phyloP scores from a whole-genome alignment of 148 eudicot genomes.

The Bassia scoparia region DNA sequence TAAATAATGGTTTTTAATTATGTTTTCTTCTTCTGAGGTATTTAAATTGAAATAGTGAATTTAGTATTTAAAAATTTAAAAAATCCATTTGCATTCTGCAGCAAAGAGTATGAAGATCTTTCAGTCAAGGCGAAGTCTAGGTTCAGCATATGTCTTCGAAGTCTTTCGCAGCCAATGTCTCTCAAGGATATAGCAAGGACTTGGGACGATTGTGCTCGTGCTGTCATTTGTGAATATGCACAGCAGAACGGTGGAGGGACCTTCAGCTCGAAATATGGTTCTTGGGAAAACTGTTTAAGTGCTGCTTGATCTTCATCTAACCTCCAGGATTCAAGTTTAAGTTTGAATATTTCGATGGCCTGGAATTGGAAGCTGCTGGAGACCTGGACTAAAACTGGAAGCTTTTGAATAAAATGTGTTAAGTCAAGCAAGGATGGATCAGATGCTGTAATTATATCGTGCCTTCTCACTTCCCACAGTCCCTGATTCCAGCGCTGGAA shows the following conservation, averaged over 20 bases:
- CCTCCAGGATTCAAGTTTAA: neutral
- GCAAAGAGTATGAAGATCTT: conserved; percentile 78
- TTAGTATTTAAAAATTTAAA: too few species aligned
- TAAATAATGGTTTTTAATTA: neutral
- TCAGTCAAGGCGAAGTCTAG: conserved; percentile 76
- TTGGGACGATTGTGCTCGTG: conserved; percentile 86
- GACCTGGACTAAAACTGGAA: neutral
- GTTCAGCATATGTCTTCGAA: conserved; percentile 74
- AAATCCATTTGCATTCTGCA: conserved; percentile 25
- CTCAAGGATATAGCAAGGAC: conserved; percentile 74
- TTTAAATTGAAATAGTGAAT: too few species aligned
- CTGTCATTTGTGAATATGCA: conserved; percentile 74
- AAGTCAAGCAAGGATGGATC: neutral
- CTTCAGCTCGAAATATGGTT: conserved; percentile 88
- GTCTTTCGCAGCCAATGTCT: conserved; percentile 84
- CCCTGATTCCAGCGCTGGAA: neutral
- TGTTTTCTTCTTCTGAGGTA: neutral
- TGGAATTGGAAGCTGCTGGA: neutral
- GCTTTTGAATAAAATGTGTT: neutral
- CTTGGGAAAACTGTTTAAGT: conserved; percentile 79
- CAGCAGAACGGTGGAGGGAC: conserved; percentile 82
- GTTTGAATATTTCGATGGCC: neutral
- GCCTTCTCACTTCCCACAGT: neutral
- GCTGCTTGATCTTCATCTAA: conserved; percentile 42
- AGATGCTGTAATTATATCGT: neutral